These are phyloP conservation scores for Euphorbia neoarborescens DNA, from an alignment of 441 rosid species.

Conservation along the genomic window DNA sequence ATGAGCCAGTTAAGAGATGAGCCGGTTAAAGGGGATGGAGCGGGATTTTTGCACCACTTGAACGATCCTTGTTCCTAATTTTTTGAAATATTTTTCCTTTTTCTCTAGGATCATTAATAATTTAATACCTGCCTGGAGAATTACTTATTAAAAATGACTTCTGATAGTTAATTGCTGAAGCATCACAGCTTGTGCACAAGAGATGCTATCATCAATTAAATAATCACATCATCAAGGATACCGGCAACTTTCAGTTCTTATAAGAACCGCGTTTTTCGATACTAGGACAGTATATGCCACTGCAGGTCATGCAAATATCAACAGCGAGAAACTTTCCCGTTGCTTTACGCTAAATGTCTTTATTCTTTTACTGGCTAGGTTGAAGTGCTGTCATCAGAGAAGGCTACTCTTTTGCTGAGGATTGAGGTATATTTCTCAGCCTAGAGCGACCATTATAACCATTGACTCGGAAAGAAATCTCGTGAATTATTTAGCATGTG, in stretches of 20 bases:
- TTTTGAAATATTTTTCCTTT: background rate
- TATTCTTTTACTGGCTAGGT: conserved; percentile 40
- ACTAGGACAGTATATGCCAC: background rate
- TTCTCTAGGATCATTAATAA: background rate
- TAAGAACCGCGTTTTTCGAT: background rate
- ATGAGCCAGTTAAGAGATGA: background rate
- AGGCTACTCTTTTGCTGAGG: conserved; percentile 75
- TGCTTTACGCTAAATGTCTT: background rate
- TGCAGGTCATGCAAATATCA: background rate
- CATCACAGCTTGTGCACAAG: background rate
- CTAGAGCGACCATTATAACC: background rate
- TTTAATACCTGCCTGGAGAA: background rate
- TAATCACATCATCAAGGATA: too few species aligned
- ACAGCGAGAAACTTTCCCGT: background rate
- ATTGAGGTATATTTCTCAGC: conserved; percentile 53
- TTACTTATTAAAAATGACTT: background rate
- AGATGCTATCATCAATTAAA: background rate
- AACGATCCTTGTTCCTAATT: background rate
- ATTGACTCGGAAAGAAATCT: background rate
- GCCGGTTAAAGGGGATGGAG: background rate
- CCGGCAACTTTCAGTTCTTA: background rate
- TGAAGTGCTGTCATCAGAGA: conserved; percentile 85
- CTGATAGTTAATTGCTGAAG: background rate
- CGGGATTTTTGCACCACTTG: background rate
- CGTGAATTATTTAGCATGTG: background rate